These are phyloP conservation scores for Prunus kanzakura DNA, from an alignment of 306 rosid genomes.

Conservation along the genomic window DNA sequence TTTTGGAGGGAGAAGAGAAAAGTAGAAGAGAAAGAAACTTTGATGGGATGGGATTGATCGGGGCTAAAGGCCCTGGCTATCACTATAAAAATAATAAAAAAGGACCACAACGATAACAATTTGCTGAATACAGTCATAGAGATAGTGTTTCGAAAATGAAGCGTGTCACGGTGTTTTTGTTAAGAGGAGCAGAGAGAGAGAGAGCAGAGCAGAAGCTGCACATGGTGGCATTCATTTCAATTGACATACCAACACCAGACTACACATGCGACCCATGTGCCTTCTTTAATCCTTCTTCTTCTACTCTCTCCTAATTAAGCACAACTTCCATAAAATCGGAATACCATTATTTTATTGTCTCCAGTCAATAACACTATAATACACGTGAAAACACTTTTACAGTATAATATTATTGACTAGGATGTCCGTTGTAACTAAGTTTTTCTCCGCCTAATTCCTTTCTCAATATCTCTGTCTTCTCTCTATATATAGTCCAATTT, in stretches of 20 bases:
- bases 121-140: background rate
- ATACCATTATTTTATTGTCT: too few relatives aligned
- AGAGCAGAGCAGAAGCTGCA: background rate
- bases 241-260: background rate
- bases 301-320: background rate
- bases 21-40: background rate
- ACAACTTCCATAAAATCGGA: too few relatives aligned
- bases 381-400: too few relatives aligned
- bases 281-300: background rate
- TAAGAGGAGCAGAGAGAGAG: background rate
- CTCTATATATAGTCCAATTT: background rate
- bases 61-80: background rate
- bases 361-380: too few relatives aligned
- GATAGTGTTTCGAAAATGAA: background rate
- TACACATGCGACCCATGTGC: conserved; percentile 18
- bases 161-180: background rate
- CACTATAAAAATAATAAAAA: background rate
- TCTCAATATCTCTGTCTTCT: background rate
- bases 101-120: conserved; percentile 16
- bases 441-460: background rate
- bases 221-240: conserved; percentile 12
- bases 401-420: accelerated
- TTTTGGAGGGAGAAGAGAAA: background rate
- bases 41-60: background rate
- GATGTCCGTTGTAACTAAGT: too few relatives aligned